A percentile compares a stretch with the other conserved stretches of the same genome.
Evolutionary conservation across 306 rosid genomes (phyloP).

Genomic region (Cicer chorassanicum): DNA sequence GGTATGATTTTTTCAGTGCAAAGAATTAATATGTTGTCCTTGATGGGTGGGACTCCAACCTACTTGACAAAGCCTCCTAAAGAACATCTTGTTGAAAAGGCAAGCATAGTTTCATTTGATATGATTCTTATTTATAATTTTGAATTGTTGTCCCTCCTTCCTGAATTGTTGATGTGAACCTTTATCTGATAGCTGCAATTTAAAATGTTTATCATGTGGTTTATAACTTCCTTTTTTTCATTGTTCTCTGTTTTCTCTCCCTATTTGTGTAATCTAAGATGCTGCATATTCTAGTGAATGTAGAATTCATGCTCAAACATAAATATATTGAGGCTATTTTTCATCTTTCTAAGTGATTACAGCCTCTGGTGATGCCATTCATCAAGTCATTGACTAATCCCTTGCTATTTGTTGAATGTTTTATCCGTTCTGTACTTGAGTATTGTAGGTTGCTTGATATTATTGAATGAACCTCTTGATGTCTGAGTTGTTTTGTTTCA

Average conservation of each 20-base stretch:
- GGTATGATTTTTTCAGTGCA: slow-evolving; percentile 53
- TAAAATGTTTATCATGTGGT: background rate
- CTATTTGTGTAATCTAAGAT: background rate
- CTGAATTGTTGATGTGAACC: slow-evolving; percentile 22
- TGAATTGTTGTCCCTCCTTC: slow-evolving; percentile 19
- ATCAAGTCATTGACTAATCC: background rate
- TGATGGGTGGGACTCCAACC: slow-evolving; percentile 52
- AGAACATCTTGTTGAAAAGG: slow-evolving; percentile 82
- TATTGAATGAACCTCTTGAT: slow-evolving; percentile 5
- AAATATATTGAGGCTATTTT: slow-evolving; percentile 2
- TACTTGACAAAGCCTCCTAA: slow-evolving; percentile 69
- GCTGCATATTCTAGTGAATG: background rate
- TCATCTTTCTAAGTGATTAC: background rate
- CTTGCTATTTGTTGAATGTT: slow-evolving; percentile 4
- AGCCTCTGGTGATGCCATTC: background rate
- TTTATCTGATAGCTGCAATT: slow-evolving; percentile 15
- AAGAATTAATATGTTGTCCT: slow-evolving; percentile 50
- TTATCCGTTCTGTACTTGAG: slow-evolving; percentile 1
- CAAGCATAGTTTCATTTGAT: slow-evolving; percentile 32
- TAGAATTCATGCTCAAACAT: slow-evolving; percentile 8
- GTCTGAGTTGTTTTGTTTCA: slow-evolving; percentile 1
- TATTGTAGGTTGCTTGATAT: slow-evolving; percentile 11
- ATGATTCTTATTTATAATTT: background rate
- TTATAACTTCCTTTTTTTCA: background rate
- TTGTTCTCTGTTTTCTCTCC: background rate